Percentiles rank a stretch among this genome's conserved stretches.
Conservation (phyloP, 129 eudicot species). For the Saposhnikovia divaricata region DNA sequence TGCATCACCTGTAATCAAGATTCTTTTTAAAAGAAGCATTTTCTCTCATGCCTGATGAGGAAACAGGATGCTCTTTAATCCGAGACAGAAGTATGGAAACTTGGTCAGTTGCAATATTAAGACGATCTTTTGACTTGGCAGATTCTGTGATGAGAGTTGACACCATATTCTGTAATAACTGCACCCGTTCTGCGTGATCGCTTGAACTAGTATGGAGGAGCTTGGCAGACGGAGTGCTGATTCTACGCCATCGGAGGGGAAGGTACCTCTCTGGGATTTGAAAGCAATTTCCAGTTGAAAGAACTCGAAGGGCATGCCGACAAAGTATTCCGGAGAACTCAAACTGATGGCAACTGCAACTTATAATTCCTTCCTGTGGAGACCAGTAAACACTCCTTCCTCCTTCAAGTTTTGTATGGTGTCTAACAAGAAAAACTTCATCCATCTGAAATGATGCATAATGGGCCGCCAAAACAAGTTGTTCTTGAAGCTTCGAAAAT, state of each 20-base stretch:
- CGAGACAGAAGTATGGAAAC: constrained; percentile 67
- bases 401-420: constrained; percentile 34
- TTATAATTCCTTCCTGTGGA: constrained; percentile 75
- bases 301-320: constrained; percentile 88
- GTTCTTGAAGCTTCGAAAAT: constrained; percentile 94
- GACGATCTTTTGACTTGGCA: constrained; percentile 72
- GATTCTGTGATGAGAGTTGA: constrained; percentile 73
- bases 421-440: constrained; percentile 66
- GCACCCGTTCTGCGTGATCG: too few species aligned
- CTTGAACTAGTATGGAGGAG: too few species aligned
- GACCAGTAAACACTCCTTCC: constrained; percentile 88
- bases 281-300: constrained; percentile 89
- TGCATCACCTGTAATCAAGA: constrained; percentile 18
- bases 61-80: constrained; percentile 66
- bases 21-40: constrained; percentile 24
- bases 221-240: too few species aligned
- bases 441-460: constrained; percentile 89
- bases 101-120: constrained; percentile 75
- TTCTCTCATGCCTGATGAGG: constrained; percentile 44
- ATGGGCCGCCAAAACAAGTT: constrained; percentile 92
- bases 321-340: constrained; percentile 96
- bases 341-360: constrained; percentile 89
- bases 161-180: constrained; percentile 12
- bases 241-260: too few species aligned
- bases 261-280: constrained; percentile 15